Percentiles rank a stretch among this genome's conserved stretches.
Evolutionary conservation across 2,329 filamentous ascomycete species (phyloP).

Genomic region (Sphaerostilbella broomeana): DNA sequence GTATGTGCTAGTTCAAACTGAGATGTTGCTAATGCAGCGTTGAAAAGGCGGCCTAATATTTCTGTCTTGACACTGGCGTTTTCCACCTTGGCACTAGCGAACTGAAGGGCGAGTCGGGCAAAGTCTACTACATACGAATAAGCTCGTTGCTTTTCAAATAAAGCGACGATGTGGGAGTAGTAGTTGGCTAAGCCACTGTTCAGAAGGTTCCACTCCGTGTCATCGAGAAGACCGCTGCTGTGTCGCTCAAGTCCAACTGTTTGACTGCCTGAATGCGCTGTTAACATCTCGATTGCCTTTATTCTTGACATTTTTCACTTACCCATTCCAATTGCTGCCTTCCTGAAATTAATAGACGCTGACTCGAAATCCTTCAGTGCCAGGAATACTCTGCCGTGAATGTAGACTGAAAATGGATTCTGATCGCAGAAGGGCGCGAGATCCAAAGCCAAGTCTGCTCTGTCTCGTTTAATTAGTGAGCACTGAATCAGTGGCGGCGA

Average conservation of each 20-base stretch:
- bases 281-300: conserved; percentile 2
- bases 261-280: conserved; percentile 33
- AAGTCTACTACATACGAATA: conserved; percentile 82
- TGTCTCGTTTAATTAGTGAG: conserved; percentile 51
- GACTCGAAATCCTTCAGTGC: conserved; percentile 65
- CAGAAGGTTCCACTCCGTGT: conserved; percentile 63
- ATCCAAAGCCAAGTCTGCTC: conserved; percentile 54
- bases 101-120: conserved; percentile 66
- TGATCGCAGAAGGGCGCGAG: conserved; percentile 50
- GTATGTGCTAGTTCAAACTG: conserved; percentile 80
- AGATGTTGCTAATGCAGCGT: conserved; percentile 68
- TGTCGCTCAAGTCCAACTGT: conserved; percentile 45
- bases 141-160: conserved; percentile 73
- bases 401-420: conserved; percentile 64
- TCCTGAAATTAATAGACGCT: conserved; percentile 72
- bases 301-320: conserved; percentile 30
- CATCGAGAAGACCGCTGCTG: conserved; percentile 63
- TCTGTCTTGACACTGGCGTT: conserved; percentile 51
- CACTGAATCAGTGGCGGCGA: conserved; percentile 55
- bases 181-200: conserved; percentile 74
- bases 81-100: conserved; percentile 33
- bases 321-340: conserved; percentile 77
- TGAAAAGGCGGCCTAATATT: conserved; percentile 78
- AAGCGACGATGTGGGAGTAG: conserved; percentile 74
- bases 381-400: conserved; percentile 75